Percentiles rank a stretch among this genome's conserved stretches.
Conservation (phyloP, 129 eudicot genomes). For the Escallonia rubra region DNA sequence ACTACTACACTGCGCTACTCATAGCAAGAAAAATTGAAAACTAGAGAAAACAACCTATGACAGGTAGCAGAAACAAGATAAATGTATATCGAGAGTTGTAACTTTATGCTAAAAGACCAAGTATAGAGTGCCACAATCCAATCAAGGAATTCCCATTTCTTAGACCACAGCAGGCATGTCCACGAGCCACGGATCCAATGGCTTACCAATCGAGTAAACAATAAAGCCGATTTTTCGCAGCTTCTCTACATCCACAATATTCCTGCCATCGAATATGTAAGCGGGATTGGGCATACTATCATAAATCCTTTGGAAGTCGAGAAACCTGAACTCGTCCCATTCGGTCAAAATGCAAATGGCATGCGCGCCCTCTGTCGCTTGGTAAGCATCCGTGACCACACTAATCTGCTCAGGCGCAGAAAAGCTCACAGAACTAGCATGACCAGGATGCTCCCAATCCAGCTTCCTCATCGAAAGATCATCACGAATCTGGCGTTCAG, state of each 20-base stretch:
- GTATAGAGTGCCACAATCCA: too few species aligned
- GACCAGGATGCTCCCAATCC: slow-evolving; percentile 32
- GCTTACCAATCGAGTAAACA: slow-evolving; percentile 34
- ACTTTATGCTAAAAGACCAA: too few species aligned
- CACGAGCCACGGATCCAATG: slow-evolving; percentile 29
- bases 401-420: slow-evolving; percentile 8
- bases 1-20: too few species aligned
- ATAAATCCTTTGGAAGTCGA: slow-evolving; percentile 25
- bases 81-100: too few species aligned
- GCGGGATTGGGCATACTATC: slow-evolving; percentile 35
- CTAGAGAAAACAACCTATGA: too few species aligned
- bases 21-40: too few species aligned
- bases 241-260: slow-evolving; percentile 18
- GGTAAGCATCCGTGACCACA: slow-evolving; percentile 21
- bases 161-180: slow-evolving; percentile 33
- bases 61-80: too few species aligned
- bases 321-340: slow-evolving; percentile 27
- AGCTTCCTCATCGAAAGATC: slow-evolving; percentile 26
- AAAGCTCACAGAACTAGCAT: slow-evolving; percentile 13
- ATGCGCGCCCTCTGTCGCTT: slow-evolving; percentile 27
- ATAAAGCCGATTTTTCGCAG: slow-evolving; percentile 5
- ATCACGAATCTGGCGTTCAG: slow-evolving; percentile 21
- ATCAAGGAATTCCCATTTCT: not conserved
- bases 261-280: slow-evolving; percentile 30
- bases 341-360: slow-evolving; percentile 29